phyloP scores from a whole-genome alignment of 2,329 filamentous ascomycete genomes.

The Calonectria pseudoreteaudii region DNA sequence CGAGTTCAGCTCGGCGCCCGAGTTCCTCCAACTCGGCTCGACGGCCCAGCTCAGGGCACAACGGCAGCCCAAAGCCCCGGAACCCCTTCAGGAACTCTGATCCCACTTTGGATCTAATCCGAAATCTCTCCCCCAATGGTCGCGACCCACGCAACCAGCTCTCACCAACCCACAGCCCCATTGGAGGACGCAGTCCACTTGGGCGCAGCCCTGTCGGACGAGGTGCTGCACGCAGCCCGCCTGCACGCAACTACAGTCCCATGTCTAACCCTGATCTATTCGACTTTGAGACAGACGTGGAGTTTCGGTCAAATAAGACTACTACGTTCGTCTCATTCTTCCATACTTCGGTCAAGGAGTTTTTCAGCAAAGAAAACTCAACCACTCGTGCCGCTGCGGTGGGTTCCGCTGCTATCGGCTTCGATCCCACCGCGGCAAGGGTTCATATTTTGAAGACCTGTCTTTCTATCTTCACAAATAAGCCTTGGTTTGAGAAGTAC shows the following conservation, averaged over 20 bases:
- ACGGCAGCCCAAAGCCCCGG: conserved; percentile 30
- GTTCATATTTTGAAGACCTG: conserved; percentile 54
- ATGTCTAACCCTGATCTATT: conserved; percentile 46
- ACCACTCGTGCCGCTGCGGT: conserved; percentile 28
- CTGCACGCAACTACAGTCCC: conserved; percentile 39
- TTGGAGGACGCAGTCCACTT: conserved; percentile 19
- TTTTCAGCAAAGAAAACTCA: conserved; percentile 50
- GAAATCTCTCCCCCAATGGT: conserved; percentile 34
- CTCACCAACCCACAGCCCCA: conserved; percentile 23
- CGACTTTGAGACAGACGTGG: conserved; percentile 49
- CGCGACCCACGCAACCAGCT: conserved; percentile 22
- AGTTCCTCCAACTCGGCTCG: conserved; percentile 34
- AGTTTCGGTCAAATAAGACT: conserved; percentile 56
- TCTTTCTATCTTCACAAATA: conserved; percentile 53
- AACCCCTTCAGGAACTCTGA: conserved; percentile 30
- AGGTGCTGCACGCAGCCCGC: conserved; percentile 28
- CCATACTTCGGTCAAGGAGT: conserved; percentile 53
- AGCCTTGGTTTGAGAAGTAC: conserved; percentile 43
- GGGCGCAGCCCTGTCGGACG: conserved; percentile 1
- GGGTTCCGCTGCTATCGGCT: conserved; percentile 45
- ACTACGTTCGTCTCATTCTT: conserved; percentile 55
- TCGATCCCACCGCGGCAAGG: conserved; percentile 49
- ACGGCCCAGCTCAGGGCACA: conserved; percentile 31
- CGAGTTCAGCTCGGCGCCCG: conserved; percentile 37
- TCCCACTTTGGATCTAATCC: conserved; percentile 27